phyloP scores from a whole-genome alignment of 106 monocot species.

The Allium cepa region DNA sequence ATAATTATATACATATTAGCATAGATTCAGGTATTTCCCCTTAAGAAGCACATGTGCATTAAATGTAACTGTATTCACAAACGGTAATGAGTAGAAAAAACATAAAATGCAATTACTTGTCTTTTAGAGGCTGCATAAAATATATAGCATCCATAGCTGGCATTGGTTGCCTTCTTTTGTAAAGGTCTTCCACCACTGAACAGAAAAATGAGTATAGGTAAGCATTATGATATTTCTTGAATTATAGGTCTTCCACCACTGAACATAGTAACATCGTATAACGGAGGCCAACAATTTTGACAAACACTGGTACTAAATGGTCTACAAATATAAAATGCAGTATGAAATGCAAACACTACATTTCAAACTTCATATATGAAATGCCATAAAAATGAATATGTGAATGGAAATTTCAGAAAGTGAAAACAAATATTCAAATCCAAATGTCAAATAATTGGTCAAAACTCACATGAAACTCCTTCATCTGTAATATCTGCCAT shows the following conservation, averaged over 20 bases:
- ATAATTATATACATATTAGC: neutral
- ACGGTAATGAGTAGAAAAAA: slow-evolving; percentile 10
- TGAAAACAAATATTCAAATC: too few relatives aligned
- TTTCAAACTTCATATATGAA: too few relatives aligned
- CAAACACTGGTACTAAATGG: neutral
- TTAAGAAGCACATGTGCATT: neutral
- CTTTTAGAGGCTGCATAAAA: slow-evolving; percentile 88
- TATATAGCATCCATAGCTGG: slow-evolving; percentile 97
- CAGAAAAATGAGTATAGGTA: slow-evolving; percentile 9
- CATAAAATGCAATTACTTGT: slow-evolving; percentile 44
- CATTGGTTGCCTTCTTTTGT: slow-evolving; percentile 88
- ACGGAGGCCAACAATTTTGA: neutral
- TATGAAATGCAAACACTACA: too few relatives aligned
- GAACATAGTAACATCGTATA: neutral
- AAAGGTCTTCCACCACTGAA: slow-evolving; percentile 93
- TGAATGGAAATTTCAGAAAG: too few relatives aligned
- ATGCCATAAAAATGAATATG: too few relatives aligned
- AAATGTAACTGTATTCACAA: neutral
- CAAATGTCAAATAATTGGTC: too few relatives aligned
- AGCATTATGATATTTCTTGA: neutral
- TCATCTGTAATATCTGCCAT: slow-evolving; percentile 96
- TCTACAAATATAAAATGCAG: too few relatives aligned
- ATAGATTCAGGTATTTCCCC: neutral
- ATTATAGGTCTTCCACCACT: too few relatives aligned
- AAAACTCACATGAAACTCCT: slow-evolving; percentile 86